Conservation (phyloP, 208 protist species). For the Crithidia brevicula region DNA sequence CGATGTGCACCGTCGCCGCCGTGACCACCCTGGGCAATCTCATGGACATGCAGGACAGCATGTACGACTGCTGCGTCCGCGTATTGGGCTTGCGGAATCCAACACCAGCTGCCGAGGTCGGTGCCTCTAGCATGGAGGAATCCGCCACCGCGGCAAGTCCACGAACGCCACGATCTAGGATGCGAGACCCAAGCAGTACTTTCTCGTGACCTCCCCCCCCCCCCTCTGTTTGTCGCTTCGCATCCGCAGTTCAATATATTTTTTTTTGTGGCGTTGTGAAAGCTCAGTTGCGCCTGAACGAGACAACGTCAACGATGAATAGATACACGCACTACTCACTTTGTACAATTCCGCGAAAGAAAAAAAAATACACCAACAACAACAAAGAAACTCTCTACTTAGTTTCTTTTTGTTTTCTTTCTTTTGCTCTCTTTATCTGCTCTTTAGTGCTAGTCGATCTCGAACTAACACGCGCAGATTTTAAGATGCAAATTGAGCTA, state of each 20-base stretch:
- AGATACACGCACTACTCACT: no score
- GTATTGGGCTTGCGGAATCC: slow-evolving; percentile 60
- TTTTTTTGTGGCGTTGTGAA: neutral
- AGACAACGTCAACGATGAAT: no score
- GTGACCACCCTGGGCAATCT: slow-evolving; percentile 70
- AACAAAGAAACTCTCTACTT: no score
- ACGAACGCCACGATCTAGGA: neutral
- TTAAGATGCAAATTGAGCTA: no score
- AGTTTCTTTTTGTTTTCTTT: no score
- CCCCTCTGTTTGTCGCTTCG: no score
- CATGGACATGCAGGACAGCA: slow-evolving; percentile 78
- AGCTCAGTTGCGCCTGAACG: no score
- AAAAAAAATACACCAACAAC: no score
- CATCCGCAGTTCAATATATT: neutral
- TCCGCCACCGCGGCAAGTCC: neutral
- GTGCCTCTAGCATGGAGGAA: neutral
- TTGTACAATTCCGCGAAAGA: no score
- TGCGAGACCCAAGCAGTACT: neutral
- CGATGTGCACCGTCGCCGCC: slow-evolving; percentile 45
- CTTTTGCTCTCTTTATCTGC: slow-evolving; percentile 24
- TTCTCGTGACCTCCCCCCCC: neutral
- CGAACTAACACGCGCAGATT: no score
- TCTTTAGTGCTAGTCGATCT: no score
- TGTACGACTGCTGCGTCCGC: slow-evolving; percentile 65
- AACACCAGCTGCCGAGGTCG: neutral